A percentile compares a stretch with the other conserved stretches of the same genome.
Conservation (phyloP, 2,329 filamentous ascomycete genomes). For the Hypoxylon sp. region DNA sequence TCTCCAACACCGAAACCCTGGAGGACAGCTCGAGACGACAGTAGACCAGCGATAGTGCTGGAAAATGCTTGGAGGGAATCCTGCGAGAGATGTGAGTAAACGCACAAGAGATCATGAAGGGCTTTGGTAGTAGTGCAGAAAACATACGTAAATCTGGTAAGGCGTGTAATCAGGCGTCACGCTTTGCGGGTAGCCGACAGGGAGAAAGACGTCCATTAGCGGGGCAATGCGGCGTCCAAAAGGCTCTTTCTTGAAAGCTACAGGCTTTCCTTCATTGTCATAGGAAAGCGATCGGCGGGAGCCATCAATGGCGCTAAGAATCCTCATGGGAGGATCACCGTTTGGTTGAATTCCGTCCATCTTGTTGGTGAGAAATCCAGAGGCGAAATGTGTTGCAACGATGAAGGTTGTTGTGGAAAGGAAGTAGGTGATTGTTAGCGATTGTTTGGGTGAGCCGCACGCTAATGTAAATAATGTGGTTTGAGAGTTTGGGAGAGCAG, state of each 20-base stretch:
- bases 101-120: not conserved
- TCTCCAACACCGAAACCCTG: conserved; percentile 86
- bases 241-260: conserved; percentile 36
- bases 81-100: conserved; percentile 34
- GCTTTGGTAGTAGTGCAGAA: not conserved
- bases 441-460: not conserved
- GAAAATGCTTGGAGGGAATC: conserved; percentile 89
- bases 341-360: not conserved
- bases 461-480: not conserved
- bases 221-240: conserved; percentile 51
- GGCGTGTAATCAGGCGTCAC: conserved; percentile 87
- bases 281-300: conserved; percentile 61
- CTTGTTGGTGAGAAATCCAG: not conserved
- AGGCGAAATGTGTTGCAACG: not conserved
- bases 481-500: conserved; percentile 1
- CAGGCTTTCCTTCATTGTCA: conserved; percentile 61
- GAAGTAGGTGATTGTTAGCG: not conserved
- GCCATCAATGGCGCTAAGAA: conserved; percentile 47
- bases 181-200: conserved; percentile 87
- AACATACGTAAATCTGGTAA: conserved; percentile 68
- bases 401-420: not conserved
- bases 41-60: conserved; percentile 81
- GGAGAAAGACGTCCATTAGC: conserved; percentile 80
- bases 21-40: conserved; percentile 86
- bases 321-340: conserved; percentile 26